Conservation (phyloP, 169 alveolate species). For the Ichthyophthirius multifiliis region DNA sequence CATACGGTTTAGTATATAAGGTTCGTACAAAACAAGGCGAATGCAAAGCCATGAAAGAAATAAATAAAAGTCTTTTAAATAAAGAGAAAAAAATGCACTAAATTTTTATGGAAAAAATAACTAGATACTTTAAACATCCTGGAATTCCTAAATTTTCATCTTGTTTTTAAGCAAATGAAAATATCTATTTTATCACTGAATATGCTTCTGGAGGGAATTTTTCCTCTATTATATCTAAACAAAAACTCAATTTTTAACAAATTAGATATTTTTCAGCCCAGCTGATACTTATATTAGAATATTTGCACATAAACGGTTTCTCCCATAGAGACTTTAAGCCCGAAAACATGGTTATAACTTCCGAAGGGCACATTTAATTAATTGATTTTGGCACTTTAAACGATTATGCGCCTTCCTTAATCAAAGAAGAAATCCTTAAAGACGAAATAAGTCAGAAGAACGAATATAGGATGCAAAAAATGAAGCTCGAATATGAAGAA, state of each 20-base stretch:
- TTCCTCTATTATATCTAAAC: background rate
- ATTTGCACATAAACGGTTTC: slow-evolving; percentile 54
- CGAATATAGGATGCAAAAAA: no score
- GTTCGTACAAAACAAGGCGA: background rate
- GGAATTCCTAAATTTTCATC: background rate
- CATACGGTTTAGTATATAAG: background rate
- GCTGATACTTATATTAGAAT: slow-evolving; percentile 33
- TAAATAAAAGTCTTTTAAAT: background rate
- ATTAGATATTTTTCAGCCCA: slow-evolving; percentile 10
- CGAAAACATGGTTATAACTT: slow-evolving; percentile 65
- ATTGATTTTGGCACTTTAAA: slow-evolving; percentile 64
- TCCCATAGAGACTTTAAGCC: slow-evolving; percentile 80
- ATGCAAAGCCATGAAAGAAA: background rate
- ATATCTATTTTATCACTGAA: background rate
- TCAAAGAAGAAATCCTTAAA: background rate
- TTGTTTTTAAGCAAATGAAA: background rate
- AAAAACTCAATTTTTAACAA: background rate
- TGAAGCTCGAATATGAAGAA: background rate
- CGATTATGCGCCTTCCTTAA: background rate
- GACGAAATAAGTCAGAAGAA: background rate
- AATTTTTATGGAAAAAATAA: background rate
- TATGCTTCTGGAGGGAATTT: background rate
- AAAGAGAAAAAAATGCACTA: background rate
- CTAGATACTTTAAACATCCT: background rate
- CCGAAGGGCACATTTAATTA: slow-evolving; percentile 49